These are phyloP conservation scores for Ramichloridium luteum DNA, from an alignment of 2,329 filamentous ascomycete genomes.

Conservation along the genomic window DNA sequence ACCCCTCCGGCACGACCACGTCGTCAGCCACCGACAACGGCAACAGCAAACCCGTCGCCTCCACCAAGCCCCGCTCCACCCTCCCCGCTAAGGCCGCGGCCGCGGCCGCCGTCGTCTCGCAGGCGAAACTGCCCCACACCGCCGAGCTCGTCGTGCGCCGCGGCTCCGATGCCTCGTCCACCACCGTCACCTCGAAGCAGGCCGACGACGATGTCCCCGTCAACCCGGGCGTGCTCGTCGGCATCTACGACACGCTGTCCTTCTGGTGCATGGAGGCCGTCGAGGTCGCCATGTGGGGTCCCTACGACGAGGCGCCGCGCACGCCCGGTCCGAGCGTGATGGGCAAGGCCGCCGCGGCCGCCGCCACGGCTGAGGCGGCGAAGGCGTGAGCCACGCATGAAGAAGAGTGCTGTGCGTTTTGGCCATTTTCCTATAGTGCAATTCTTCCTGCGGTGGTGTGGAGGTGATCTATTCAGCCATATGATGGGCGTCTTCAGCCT, in stretches of 20 bases:
- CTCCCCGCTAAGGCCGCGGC: not conserved
- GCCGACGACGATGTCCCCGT: not conserved
- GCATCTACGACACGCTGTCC: slow-evolving; percentile 13
- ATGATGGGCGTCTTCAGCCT: too few relatives aligned
- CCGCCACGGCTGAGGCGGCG: too few relatives aligned
- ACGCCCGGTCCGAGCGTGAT: too few relatives aligned
- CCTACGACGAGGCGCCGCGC: slow-evolving; percentile 11
- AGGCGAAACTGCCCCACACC: not conserved
- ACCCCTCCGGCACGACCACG: not conserved
- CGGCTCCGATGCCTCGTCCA: too few relatives aligned
- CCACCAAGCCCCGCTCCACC: not conserved
- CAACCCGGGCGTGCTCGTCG: slow-evolving; percentile 3
- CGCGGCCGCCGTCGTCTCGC: not conserved
- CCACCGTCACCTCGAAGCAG: not conserved
- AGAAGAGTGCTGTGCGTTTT: too few relatives aligned
- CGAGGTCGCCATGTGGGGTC: slow-evolving; percentile 14
- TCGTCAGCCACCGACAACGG: too few relatives aligned
- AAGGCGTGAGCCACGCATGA: too few relatives aligned
- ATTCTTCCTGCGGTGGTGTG: too few relatives aligned
- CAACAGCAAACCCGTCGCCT: not conserved
- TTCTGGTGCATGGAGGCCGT: slow-evolving; percentile 14
- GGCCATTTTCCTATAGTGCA: too few relatives aligned
- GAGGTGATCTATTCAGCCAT: too few relatives aligned
- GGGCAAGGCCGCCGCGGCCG: too few relatives aligned
- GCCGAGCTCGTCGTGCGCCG: not conserved